phyloP scores from a whole-genome alignment of 202 grass and related monocot species.

The Saccharum hybrid region DNA sequence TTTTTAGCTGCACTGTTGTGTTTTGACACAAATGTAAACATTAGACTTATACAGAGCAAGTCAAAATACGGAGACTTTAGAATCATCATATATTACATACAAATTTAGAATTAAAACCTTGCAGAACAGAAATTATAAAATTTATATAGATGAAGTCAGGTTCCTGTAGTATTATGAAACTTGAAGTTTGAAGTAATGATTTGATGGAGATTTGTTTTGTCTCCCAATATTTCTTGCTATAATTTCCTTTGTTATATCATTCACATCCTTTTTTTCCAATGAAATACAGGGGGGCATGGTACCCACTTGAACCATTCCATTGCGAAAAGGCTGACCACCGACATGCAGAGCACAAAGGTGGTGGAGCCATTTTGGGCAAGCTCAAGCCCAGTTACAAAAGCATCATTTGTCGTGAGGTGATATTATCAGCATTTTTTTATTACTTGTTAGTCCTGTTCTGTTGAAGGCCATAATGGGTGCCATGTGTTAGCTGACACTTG shows the following conservation, averaged over 20 bases:
- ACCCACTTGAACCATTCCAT: not conserved
- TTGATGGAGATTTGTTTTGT: conserved; percentile 3
- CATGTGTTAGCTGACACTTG: conserved; percentile 5
- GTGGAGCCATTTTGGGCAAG: not conserved
- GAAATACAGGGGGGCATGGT: not conserved
- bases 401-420: not conserved
- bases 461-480: not conserved
- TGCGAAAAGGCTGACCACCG: not conserved
- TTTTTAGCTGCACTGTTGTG: not conserved
- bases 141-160: not conserved
- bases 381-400: not conserved
- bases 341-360: not conserved
- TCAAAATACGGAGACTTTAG: not conserved
- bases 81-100: not conserved
- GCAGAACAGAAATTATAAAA: not conserved
- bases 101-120: not conserved
- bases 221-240: not conserved
- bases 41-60: not conserved
- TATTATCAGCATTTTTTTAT: not conserved
- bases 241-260: not conserved
- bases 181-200: not conserved
- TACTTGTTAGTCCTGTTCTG: conserved; percentile 21
- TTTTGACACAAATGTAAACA: not conserved
- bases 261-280: not conserved
- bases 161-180: not conserved